phyloP scores from a whole-genome alignment of 2,329 filamentous ascomycete species.

The Cladosporium sp. region DNA sequence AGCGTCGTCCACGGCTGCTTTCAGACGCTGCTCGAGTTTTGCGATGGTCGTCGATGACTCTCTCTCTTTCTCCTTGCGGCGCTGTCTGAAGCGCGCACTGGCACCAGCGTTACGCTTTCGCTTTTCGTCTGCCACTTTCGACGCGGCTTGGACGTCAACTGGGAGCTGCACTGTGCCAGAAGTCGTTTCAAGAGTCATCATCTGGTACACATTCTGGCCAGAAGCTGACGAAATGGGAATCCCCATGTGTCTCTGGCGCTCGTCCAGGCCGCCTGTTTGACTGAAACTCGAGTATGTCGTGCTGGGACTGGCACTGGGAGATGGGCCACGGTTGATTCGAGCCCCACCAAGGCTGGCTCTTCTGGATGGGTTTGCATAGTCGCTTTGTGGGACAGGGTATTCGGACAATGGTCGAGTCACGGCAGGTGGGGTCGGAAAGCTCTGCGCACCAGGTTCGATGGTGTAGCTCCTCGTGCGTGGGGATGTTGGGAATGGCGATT shows the following conservation, averaged over 20 bases:
- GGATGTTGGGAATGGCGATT: constrained; percentile 45
- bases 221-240: constrained; percentile 44
- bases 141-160: constrained; percentile 76
- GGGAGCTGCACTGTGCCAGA: constrained; percentile 57
- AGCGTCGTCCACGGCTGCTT: constrained; percentile 63
- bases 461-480: constrained; percentile 30
- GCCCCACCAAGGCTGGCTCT: constrained; percentile 30
- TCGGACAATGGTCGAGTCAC: constrained; percentile 30
- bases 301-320: constrained; percentile 41
- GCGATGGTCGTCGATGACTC: constrained; percentile 67
- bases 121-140: constrained; percentile 79
- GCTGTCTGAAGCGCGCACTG: constrained; percentile 73
- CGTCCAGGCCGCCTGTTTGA: constrained; percentile 4
- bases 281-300: constrained; percentile 39
- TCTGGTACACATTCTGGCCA: constrained; percentile 45
- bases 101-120: constrained; percentile 79
- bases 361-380: constrained; percentile 34
- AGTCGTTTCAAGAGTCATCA: constrained; percentile 51
- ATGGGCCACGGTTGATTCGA: constrained; percentile 20
- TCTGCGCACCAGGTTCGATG: constrained; percentile 43
- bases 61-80: constrained; percentile 77
- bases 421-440: constrained; percentile 45
- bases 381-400: constrained; percentile 18
- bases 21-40: constrained; percentile 63
- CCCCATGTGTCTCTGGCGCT: constrained; percentile 33